Conservation (phyloP, 2,329 filamentous ascomycete genomes). For the Pyrenophora seminiperda region DNA sequence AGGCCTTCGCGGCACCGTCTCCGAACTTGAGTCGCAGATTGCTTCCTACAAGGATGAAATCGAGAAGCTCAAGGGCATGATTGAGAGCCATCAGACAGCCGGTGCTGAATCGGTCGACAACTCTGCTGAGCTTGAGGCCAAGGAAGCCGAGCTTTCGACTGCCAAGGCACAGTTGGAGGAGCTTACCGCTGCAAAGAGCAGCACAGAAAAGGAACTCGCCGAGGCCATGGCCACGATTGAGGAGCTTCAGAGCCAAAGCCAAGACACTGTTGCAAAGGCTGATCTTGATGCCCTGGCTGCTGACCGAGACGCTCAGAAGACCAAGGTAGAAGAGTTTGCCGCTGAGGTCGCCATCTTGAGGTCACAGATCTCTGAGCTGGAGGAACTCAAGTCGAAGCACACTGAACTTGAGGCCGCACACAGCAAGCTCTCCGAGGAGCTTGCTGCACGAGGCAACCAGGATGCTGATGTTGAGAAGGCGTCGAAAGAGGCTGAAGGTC, state of each 20-base stretch:
- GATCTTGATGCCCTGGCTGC: constrained; percentile 35
- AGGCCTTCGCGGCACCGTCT: constrained; percentile 18
- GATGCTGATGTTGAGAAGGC: constrained; percentile 27
- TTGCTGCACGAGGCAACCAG: constrained; percentile 24
- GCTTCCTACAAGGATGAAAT: constrained; percentile 37
- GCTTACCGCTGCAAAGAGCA: constrained; percentile 17
- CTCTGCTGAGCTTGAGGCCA: constrained; percentile 34
- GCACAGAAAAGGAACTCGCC: constrained; percentile 25
- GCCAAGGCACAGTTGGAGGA: constrained; percentile 28
- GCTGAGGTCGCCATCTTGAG: constrained; percentile 29
- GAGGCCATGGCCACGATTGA: constrained; percentile 30
- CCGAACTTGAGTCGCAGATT: constrained; percentile 37
- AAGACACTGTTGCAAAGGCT: constrained; percentile 26
- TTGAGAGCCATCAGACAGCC: constrained; percentile 29
- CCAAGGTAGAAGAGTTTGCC: constrained; percentile 31
- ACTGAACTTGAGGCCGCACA: constrained; percentile 26
- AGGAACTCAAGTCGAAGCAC: constrained; percentile 25
- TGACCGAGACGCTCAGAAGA: constrained; percentile 30
- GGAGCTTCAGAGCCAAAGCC: constrained; percentile 23
- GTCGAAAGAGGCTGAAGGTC: constrained; percentile 24
- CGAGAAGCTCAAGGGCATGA: constrained; percentile 33
- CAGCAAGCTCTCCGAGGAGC: constrained; percentile 18
- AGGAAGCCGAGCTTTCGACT: constrained; percentile 32
- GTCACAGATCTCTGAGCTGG: constrained; percentile 27
- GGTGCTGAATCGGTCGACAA: constrained; percentile 25